phyloP scores from a whole-genome alignment of 768 basidiomycete genomes.

The Thelephora aurantiotincta region DNA sequence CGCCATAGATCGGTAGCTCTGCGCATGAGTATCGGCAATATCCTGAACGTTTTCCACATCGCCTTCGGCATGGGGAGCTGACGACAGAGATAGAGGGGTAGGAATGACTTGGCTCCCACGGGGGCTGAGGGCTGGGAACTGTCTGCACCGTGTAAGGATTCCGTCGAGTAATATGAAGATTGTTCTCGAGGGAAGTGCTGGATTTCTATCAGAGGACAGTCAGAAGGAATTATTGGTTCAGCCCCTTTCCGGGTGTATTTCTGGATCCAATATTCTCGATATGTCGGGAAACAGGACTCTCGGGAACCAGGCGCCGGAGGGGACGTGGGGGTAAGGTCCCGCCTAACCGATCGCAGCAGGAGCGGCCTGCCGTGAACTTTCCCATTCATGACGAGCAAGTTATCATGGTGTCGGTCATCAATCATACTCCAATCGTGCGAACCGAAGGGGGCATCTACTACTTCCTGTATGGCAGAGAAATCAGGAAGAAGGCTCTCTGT shows the following conservation, averaged over 20 bases:
- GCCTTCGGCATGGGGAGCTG: slow-evolving; percentile 39
- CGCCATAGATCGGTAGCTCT: slow-evolving; percentile 56
- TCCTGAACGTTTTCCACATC: slow-evolving; percentile 34
- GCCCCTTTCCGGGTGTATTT: slow-evolving; percentile 36
- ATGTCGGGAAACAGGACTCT: slow-evolving; percentile 34
- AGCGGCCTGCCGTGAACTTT: slow-evolving; percentile 42
- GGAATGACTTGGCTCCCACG: neutral
- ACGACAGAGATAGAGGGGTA: slow-evolving; percentile 33
- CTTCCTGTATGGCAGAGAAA: slow-evolving; percentile 36
- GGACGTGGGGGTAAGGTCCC: slow-evolving; percentile 56
- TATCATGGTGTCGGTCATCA: slow-evolving; percentile 31
- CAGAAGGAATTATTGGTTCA: slow-evolving; percentile 28
- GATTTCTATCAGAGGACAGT: slow-evolving; percentile 53
- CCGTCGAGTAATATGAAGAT: slow-evolving; percentile 12
- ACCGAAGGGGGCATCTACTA: slow-evolving; percentile 37
- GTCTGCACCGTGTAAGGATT: neutral
- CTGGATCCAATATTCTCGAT: slow-evolving; percentile 42
- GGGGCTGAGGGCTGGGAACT: neutral
- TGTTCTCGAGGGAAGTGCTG: slow-evolving; percentile 26
- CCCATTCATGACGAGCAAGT: slow-evolving; percentile 38
- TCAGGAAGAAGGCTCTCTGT: slow-evolving; percentile 34
- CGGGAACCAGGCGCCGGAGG: slow-evolving; percentile 34
- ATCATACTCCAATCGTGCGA: slow-evolving; percentile 41
- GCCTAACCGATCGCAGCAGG: slow-evolving; percentile 40
- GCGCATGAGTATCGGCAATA: slow-evolving; percentile 55